Conservation (phyloP, 495 filamentous ascomycete genomes). For the Podospora pseudocomata region DNA sequence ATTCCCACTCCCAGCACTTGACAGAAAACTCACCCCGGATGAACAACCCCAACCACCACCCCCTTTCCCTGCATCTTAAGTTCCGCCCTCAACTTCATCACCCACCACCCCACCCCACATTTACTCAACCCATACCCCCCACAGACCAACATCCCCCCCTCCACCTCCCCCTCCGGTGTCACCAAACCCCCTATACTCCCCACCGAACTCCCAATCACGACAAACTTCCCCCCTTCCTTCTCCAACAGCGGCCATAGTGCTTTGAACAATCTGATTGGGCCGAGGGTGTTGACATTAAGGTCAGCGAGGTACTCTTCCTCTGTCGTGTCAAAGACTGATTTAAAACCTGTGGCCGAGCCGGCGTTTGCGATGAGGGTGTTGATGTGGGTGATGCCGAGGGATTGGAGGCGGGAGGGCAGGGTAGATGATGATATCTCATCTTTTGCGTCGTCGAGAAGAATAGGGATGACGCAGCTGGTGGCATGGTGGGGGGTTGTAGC, state of each 20-base stretch:
- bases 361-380: conserved; percentile 55
- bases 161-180: background rate
- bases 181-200: conserved; percentile 36
- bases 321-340: conserved; percentile 13
- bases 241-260: conserved; percentile 30
- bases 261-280: conserved; percentile 30
- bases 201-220: conserved; percentile 31
- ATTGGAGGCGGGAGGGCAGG: conserved; percentile 23
- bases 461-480: conserved; percentile 32
- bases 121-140: conserved; percentile 31
- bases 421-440: conserved; percentile 26
- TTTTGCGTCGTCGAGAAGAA: conserved; percentile 33
- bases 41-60: conserved; percentile 28
- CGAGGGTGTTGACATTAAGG: conserved; percentile 34
- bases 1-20: background rate
- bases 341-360: conserved; percentile 29
- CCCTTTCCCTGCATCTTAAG: conserved; percentile 21
- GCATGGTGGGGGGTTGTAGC: conserved; percentile 22
- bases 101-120: conserved; percentile 30
- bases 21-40: conserved; percentile 30
- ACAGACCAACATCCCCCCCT: conserved; percentile 20
- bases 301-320: conserved; percentile 20
- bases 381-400: conserved; percentile 34
- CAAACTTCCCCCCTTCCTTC: conserved; percentile 25
- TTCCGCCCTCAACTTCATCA: conserved; percentile 24